Conservation (phyloP, 441 rosid species). For the Codiaeum variegatum region DNA sequence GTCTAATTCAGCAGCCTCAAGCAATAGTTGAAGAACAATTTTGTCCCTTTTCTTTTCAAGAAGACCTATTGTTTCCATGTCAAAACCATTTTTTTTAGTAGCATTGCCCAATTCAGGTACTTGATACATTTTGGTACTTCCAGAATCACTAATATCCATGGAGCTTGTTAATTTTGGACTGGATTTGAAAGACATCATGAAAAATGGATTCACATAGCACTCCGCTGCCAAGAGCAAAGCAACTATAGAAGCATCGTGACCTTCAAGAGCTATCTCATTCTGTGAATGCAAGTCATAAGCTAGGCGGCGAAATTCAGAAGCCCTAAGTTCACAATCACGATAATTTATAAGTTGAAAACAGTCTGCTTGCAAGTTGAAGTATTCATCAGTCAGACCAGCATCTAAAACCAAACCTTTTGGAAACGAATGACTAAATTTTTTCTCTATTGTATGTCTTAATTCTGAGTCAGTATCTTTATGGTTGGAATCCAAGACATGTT, state of each 20-base stretch:
- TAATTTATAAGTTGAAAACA: constrained; percentile 55
- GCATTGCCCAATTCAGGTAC: constrained; percentile 30
- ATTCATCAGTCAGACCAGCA: constrained; percentile 51
- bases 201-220: constrained; percentile 83
- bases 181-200: constrained; percentile 50
- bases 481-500: constrained; percentile 30
- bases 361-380: constrained; percentile 68
- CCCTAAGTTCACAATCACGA: constrained; percentile 73
- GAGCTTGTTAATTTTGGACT: constrained; percentile 28
- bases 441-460: constrained; percentile 32
- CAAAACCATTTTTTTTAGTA: constrained; percentile 30
- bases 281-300: constrained; percentile 66
- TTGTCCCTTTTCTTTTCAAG: constrained; percentile 74
- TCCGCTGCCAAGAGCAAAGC: constrained; percentile 89
- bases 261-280: constrained; percentile 50
- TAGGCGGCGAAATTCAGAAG: constrained; percentile 73
- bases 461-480: constrained; percentile 37
- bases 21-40: constrained; percentile 63
- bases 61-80: constrained; percentile 46
- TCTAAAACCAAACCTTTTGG: constrained; percentile 49
- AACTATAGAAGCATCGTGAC: constrained; percentile 82
- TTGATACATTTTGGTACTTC: constrained; percentile 29
- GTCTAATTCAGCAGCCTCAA: constrained; percentile 76
- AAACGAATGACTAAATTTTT: constrained; percentile 28
- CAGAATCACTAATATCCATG: constrained; percentile 23